Percentiles rank a stretch among this genome's conserved stretches.
Conservation (phyloP, 2,329 filamentous ascomycete species). For the Fusarium palustre region DNA sequence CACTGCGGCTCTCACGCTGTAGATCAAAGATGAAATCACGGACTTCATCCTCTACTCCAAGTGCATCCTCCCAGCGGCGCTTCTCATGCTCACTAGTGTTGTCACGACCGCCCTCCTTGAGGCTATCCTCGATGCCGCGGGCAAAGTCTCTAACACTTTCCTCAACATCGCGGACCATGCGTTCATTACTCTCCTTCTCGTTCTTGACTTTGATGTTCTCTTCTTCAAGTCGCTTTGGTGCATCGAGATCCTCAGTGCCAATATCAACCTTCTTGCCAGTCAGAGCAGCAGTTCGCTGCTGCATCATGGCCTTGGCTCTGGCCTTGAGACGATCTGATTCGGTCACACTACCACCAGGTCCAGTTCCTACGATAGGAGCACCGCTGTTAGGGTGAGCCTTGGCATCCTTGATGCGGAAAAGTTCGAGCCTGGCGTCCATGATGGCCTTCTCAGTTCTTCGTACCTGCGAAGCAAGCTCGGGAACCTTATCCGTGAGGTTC, state of each 20-base stretch:
- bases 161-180: constrained; percentile 96
- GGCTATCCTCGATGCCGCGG: constrained; percentile 82
- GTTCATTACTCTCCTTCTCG: constrained; percentile 93
- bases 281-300: constrained; percentile 92
- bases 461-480: constrained; percentile 91
- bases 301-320: constrained; percentile 97
- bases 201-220: constrained; percentile 83
- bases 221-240: constrained; percentile 87
- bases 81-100: constrained; percentile 88
- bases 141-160: constrained; percentile 94
- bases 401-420: constrained; percentile 93
- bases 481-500: constrained; percentile 86
- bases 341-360: constrained; percentile 88
- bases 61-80: constrained; percentile 92
- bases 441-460: constrained; percentile 92
- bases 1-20: constrained; percentile 84
- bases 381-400: constrained; percentile 89
- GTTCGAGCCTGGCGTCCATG: constrained; percentile 87
- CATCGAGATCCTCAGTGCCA: constrained; percentile 78
- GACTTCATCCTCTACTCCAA: constrained; percentile 96
- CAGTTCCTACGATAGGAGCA: constrained; percentile 87
- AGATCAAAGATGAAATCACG: constrained; percentile 98
- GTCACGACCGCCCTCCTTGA: constrained; percentile 83
- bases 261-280: constrained; percentile 83
- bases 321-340: constrained; percentile 96